Conservation (phyloP, 345 rosid genomes). For the Dipteronia sinensis region DNA sequence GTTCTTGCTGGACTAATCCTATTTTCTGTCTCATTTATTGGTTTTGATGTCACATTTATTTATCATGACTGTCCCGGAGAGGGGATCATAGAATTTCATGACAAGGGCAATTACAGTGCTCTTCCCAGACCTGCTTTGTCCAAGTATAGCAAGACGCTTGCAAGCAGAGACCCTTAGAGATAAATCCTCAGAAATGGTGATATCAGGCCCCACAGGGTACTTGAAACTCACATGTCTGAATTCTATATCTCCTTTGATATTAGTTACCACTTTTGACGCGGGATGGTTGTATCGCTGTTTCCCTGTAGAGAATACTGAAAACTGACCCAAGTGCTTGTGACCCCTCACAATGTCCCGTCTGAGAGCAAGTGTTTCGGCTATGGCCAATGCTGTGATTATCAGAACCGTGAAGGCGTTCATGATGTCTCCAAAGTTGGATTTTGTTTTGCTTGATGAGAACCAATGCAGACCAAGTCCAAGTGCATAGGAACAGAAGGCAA, state of each 20-base stretch:
- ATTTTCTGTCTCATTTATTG: constrained; percentile 57
- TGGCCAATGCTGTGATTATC: too few species aligned
- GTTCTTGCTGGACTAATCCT: constrained; percentile 85
- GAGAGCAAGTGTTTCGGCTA: too few species aligned
- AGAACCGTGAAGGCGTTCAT: too few species aligned
- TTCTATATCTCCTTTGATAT: constrained; percentile 61
- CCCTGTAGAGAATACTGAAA: constrained; percentile 60
- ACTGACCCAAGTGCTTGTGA: constrained; percentile 73
- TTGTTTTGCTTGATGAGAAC: constrained; percentile 37
- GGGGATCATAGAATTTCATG: constrained; percentile 72
- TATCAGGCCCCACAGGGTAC: constrained; percentile 71
- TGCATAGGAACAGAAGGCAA: constrained; percentile 64
- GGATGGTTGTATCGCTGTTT: constrained; percentile 51
- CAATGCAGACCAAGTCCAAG: constrained; percentile 95
- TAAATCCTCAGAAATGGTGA: constrained; percentile 51
- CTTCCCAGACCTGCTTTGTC: constrained; percentile 86
- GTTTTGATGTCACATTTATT: constrained; percentile 62
- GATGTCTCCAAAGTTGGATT: too few species aligned
- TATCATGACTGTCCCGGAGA: constrained; percentile 48
- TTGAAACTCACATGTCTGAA: constrained; percentile 59
- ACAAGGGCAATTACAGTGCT: constrained; percentile 71
- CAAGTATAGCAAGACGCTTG: constrained; percentile 72
- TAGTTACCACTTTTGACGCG: constrained; percentile 36
- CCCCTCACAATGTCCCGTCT: too few species aligned
- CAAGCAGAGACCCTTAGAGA: constrained; percentile 54